Conservation (phyloP, 257 asterid species). For the Capsicum chinense region DNA sequence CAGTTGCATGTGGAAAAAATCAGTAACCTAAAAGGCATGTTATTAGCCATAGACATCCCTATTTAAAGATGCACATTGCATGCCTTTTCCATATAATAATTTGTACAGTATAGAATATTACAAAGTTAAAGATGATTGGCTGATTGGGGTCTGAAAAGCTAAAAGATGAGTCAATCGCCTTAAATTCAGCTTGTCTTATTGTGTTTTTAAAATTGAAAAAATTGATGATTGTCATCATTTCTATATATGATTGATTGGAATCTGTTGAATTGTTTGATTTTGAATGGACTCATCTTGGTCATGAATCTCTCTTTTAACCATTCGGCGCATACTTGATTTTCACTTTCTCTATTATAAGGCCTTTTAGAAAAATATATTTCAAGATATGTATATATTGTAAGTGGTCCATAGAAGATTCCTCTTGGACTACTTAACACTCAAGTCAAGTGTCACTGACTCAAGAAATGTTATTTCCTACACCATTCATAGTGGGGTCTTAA, state of each 20-base stretch:
- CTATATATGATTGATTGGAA: conserved; percentile 29
- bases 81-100: neutral
- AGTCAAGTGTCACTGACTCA: neutral
- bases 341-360: neutral
- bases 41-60: neutral
- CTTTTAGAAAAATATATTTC: neutral
- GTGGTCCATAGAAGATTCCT: conserved; percentile 10
- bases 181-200: conserved; percentile 46
- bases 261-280: conserved; percentile 32
- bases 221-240: conserved; percentile 37
- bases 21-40: conserved; percentile 17
- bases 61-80: no score
- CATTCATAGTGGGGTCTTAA: neutral
- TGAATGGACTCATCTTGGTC: conserved; percentile 15
- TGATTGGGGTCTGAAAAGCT: conserved; percentile 44
- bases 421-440: neutral
- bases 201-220: neutral
- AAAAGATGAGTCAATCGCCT: conserved; percentile 47
- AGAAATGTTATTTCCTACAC: conserved; percentile 1
- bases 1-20: conserved; percentile 13
- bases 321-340: conserved; percentile 12
- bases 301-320: conserved; percentile 2
- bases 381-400: neutral
- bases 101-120: conserved; percentile 45
- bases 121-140: conserved; percentile 44